Conservation (phyloP, 2,329 filamentous ascomycete genomes). For the Cordyceps fumosorosea region DNA sequence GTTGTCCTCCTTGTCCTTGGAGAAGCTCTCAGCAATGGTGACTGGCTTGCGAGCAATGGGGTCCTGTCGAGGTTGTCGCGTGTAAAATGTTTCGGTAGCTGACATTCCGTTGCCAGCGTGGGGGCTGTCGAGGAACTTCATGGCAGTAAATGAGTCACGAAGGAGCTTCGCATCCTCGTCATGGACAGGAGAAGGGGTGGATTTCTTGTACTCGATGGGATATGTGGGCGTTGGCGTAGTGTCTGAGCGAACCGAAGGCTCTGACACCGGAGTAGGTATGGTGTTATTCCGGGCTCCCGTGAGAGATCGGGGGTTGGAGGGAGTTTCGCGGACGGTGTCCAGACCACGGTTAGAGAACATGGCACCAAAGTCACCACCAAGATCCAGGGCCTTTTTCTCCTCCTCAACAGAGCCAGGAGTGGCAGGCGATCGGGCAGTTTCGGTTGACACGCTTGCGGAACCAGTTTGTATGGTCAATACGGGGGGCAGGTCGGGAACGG, state of each 20-base stretch:
- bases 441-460: conserved; percentile 2
- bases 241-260: conserved; percentile 29
- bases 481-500: conserved; percentile 31
- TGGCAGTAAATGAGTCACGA: conserved; percentile 45
- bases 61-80: conserved; percentile 14
- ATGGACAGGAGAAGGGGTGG: conserved; percentile 32
- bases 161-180: conserved; percentile 49
- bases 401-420: conserved; percentile 47
- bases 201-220: conserved; percentile 36
- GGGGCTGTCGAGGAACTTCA: conserved; percentile 35
- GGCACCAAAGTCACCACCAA: conserved; percentile 52
- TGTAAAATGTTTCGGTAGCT: conserved; percentile 15
- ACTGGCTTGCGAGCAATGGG: conserved; percentile 3
- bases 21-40: conserved; percentile 23
- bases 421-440: conserved; percentile 35
- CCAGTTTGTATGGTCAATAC: conserved; percentile 25
- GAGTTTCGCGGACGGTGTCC: conserved; percentile 37
- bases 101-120: conserved; percentile 9
- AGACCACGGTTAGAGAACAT: conserved; percentile 48
- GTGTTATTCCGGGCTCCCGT: conserved; percentile 36
- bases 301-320: conserved; percentile 36
- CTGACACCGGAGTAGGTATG: conserved; percentile 37
- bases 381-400: conserved; percentile 41
- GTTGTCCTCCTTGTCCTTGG: conserved; percentile 41
- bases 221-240: conserved; percentile 30